Evolutionary conservation across 2,329 filamentous ascomycete species (phyloP).

Genomic region (Biscogniauxia marginata): DNA sequence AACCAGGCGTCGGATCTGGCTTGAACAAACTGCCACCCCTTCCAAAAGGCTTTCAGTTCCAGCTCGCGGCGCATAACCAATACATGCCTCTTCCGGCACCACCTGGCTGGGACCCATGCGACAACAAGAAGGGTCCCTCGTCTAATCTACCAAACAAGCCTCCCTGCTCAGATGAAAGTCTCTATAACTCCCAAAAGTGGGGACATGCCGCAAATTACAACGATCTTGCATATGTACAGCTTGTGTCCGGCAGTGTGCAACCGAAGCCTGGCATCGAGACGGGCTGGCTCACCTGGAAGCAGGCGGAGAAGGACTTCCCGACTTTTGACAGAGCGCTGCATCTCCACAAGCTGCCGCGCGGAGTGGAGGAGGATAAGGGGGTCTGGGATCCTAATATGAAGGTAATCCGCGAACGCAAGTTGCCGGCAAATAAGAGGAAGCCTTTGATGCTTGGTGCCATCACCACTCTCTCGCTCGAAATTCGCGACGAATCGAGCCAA

Average conservation of each 20-base stretch:
- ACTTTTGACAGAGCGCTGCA: constrained; percentile 6
- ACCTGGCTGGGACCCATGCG: background rate
- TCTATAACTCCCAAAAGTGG: background rate
- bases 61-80: background rate
- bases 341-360: background rate
- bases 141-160: constrained; percentile 6
- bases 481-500: background rate
- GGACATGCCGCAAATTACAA: no score
- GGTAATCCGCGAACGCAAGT: background rate
- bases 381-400: background rate
- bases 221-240: no score
- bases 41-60: background rate
- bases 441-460: background rate
- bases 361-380: background rate
- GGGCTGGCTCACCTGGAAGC: constrained; percentile 19
- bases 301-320: constrained; percentile 16
- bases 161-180: constrained; percentile 1
- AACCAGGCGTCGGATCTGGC: no score
- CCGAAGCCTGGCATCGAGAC: constrained; percentile 6
- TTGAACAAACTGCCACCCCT: background rate
- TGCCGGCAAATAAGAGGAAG: background rate
- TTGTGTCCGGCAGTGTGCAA: constrained; percentile 3
- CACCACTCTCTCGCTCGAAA: background rate
- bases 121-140: background rate
- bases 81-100: background rate